Conservation (phyloP, 345 rosid species). For the Ailanthus altissimus region DNA sequence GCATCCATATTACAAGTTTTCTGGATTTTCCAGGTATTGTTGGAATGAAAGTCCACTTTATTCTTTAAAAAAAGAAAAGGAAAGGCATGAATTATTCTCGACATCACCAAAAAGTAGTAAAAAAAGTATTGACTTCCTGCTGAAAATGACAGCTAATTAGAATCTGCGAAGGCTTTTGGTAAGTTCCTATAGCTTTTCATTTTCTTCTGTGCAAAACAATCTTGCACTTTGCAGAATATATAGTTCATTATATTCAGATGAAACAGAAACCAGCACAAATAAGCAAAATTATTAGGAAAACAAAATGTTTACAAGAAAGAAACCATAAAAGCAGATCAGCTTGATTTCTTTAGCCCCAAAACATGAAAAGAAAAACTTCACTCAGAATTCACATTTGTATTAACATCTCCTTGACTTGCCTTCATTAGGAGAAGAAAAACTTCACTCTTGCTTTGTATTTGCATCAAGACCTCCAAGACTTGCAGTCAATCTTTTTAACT, state of each 20-base stretch:
- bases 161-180: background rate
- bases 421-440: background rate
- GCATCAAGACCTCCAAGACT: slow-evolving; percentile 30
- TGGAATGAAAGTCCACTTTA: no score
- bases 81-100: no score
- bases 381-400: background rate
- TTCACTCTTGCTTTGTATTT: slow-evolving; percentile 18
- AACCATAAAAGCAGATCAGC: background rate
- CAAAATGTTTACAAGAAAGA: background rate
- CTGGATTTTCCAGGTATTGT: no score
- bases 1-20: no score
- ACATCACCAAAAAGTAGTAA: no score
- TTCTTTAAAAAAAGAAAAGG: no score
- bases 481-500: slow-evolving; percentile 49
- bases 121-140: no score
- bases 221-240: background rate
- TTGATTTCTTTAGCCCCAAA: background rate
- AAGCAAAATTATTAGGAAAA: background rate
- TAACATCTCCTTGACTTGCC: background rate
- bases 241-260: background rate
- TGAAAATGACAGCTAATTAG: no score
- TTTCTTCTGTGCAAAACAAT: background rate
- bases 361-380: background rate
- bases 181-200: background rate
- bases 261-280: background rate